Evolutionary conservation across 306 rosid genomes (phyloP).

Genomic region (Elaeagnus macrophylla): DNA sequence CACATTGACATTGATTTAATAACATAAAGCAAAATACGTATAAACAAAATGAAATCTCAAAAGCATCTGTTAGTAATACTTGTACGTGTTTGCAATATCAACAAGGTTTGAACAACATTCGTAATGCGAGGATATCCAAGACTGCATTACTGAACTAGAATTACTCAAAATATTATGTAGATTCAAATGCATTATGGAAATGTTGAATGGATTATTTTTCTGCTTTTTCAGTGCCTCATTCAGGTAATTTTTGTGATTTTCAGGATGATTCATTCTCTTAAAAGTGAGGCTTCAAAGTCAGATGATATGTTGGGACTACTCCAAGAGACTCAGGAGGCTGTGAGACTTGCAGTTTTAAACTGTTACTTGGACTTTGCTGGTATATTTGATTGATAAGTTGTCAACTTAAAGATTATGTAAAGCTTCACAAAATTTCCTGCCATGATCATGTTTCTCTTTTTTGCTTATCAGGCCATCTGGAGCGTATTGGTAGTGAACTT

Average conservation of each 20-base stretch:
- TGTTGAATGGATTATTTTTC: neutral
- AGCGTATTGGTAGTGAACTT: constrained; percentile 68
- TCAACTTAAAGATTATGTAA: constrained; percentile 12
- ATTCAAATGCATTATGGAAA: neutral
- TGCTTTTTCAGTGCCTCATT: neutral
- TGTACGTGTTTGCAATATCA: too few species aligned
- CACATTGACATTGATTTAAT: too few species aligned
- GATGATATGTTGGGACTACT: constrained; percentile 74
- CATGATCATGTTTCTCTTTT: constrained; percentile 17
- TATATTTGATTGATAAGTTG: constrained; percentile 31
- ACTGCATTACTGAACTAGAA: too few species aligned
- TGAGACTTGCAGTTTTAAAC: constrained; percentile 88
- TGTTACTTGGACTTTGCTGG: constrained; percentile 96
- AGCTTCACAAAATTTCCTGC: constrained; percentile 14
- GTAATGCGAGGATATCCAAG: too few species aligned
- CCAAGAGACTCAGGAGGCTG: constrained; percentile 94
- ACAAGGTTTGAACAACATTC: too few species aligned
- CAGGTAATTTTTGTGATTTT: constrained; percentile 18
- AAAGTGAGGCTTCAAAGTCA: constrained; percentile 76
- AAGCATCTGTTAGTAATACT: too few species aligned
- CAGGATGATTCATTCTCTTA: constrained; percentile 79
- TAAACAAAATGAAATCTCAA: too few species aligned
- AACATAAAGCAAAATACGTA: too few species aligned
- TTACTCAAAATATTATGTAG: too few species aligned
- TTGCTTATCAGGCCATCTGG: constrained; percentile 59